Base-by-base conservation (phyloP, 495 filamentous ascomycete genomes). In the Rostrohypoxylon terebratum region DNA sequence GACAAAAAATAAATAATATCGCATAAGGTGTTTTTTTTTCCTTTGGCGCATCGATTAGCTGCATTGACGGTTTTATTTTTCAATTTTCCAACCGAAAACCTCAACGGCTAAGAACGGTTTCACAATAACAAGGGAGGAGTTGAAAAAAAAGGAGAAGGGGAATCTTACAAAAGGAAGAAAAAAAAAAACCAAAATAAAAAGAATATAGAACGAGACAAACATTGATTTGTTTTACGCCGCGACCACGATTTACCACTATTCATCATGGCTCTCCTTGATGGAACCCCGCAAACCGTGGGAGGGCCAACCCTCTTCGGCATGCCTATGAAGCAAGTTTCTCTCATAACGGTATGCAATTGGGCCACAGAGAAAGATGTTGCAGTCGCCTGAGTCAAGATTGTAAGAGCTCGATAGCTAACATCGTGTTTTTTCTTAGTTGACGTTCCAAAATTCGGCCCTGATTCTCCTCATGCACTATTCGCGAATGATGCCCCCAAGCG, bases 391-490 rank as follows among this genome's bases (percentile, higher is more conserved):
- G 21, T n/a, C 40, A 31, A 44, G 1, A 28, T 63, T 45, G 65
- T 4, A 1, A 2, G 1, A 42, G 38, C 11, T 42, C 3, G 11
- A 62, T 71, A 73, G 42, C 74, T 78, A 57, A 82, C 80, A 68
- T 57, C 65, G 50, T 66, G 57, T 3, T 45, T 33, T 50, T 11
- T 63, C 45, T 59, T 69, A 94, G 92, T 86, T 95, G 72, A 92
- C 89, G 14, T 84, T 94, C 58, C 92, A 94, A 82, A 93, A 93
- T 75, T 94, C 92, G 4, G 89, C 87, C 4, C 82, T 94, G 47
- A 94, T 94, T 55, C 85, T 95, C 47, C 86, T 98, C 42, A 90
- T 94, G 83, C 95, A 97, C 82, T 98, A 98, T 77, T 97, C 94
- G 11, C 87, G 94, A 71, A 87, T 94, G 47, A 99, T 99, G 96